Conservation (phyloP, 2,329 filamentous ascomycete genomes). For the Monascus ruber region DNA sequence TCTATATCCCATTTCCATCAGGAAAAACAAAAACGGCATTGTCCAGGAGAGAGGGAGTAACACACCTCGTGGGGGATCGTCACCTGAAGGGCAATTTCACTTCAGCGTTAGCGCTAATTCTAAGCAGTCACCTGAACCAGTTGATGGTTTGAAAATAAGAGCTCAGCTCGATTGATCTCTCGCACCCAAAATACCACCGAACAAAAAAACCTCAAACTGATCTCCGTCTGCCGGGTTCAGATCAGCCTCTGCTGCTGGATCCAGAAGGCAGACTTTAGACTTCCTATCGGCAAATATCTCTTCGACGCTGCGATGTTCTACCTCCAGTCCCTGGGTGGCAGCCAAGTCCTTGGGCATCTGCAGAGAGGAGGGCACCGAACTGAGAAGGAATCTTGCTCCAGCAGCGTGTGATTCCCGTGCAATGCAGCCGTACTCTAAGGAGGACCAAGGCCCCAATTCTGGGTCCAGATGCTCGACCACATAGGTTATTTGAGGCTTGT, state of each 20-base stretch:
- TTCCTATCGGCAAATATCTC: slow-evolving; percentile 64
- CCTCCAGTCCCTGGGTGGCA: slow-evolving; percentile 49
- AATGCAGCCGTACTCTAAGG: slow-evolving; percentile 83
- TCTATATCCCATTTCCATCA: slow-evolving; percentile 42
- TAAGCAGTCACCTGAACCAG: too few species aligned
- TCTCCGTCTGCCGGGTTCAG: slow-evolving; percentile 72
- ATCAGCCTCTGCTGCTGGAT: slow-evolving; percentile 73
- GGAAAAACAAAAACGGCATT: neutral
- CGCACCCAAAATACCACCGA: slow-evolving; percentile 87
- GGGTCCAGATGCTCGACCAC: slow-evolving; percentile 95
- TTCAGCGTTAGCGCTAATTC: neutral
- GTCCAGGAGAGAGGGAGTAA: slow-evolving; percentile 4
- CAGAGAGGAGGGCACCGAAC: slow-evolving; percentile 62
- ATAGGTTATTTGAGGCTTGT: slow-evolving; percentile 44
- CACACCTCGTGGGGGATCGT: slow-evolving; percentile 84
- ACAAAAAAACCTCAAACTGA: slow-evolving; percentile 80
- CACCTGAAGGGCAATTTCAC: slow-evolving; percentile 45
- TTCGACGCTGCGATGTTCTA: slow-evolving; percentile 70
- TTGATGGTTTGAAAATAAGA: too few species aligned
- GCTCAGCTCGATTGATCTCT: neutral
- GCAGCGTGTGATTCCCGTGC: slow-evolving; percentile 63
- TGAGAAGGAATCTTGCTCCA: slow-evolving; percentile 64
- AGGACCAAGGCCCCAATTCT: slow-evolving; percentile 87
- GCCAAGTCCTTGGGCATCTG: slow-evolving; percentile 50
- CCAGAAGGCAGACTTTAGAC: slow-evolving; percentile 72